Base-by-base conservation (phyloP, 2,329 filamentous ascomycete genomes). In the Lecanicillium sp. region DNA sequence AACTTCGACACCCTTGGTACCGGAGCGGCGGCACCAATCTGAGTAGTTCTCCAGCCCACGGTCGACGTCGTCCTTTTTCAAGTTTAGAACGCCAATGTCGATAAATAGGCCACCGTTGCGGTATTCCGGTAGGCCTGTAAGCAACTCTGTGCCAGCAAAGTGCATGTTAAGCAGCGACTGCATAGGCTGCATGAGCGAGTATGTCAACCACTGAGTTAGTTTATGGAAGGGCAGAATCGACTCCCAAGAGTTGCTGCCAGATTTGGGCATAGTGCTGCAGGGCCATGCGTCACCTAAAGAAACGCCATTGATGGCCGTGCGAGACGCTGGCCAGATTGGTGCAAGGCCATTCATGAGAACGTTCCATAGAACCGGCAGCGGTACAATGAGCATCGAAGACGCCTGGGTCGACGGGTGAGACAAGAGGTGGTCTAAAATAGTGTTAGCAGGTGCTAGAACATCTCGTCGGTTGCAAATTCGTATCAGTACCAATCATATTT, bases 211-310 rank as follows among this genome's bases (percentile, higher is more conserved):
- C 60, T 95, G 88, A 0, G 88, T 94, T 27, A 94, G 74, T 64
- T 94, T 95, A 68, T 96, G 89, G 66, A 95, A 94, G 0, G 88
- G 88, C 10, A 90, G 77, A 45, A 94, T 89, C 0, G 74, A 83
- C 55, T 88, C 81, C 83, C 84, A 88, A 3, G 57, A 52, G 4
- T 71, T 68, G 39, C 77, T 70, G 4, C 74, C 77, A 1, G 53
- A 48, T 33, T 71, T 68, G 1, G 88, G 87, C 77, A 97, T 87
- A 22, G 81, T 77, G 10, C 76, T 79, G 62, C 89, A 95, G 0
- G 83, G 85, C 92, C 92, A 98, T 17, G 92, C 90, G 56, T 98
- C 92, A 40, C 92, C 92, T 13, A 98, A 77, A 0, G 88, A 79
- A 19, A 86, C 73, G 2, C 88, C 88, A 55, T 95, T 87, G 49